Conservation (phyloP, 768 basidiomycete genomes). For the Collybia nuda region DNA sequence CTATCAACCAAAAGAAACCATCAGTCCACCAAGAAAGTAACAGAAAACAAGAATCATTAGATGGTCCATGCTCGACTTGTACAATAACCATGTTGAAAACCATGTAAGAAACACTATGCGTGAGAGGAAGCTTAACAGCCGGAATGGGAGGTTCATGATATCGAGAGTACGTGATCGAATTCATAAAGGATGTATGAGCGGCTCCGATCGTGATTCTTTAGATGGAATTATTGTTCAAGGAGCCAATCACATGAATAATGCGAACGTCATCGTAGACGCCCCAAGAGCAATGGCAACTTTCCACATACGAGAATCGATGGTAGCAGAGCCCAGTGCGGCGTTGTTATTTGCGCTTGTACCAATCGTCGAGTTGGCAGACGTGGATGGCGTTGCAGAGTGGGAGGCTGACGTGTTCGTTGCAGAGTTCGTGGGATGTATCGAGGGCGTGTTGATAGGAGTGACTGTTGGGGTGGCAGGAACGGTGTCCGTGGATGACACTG, state of each 20-base stretch:
- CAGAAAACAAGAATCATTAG: too few relatives aligned
- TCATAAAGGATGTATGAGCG: too few relatives aligned
- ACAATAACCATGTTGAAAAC: too few relatives aligned
- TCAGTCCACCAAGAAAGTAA: too few relatives aligned
- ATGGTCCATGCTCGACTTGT: too few relatives aligned
- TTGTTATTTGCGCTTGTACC: conserved; percentile 9
- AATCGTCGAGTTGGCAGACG: conserved; percentile 9
- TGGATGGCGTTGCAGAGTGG: neutral
- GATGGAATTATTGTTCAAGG: neutral
- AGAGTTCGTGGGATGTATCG: neutral
- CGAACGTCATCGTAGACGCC: conserved; percentile 12
- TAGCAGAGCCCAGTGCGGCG: conserved; percentile 12
- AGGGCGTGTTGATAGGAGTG: neutral
- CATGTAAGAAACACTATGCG: too few relatives aligned
- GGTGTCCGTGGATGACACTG: conserved; percentile 11
- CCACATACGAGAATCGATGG: conserved; percentile 17
- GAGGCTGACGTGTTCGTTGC: neutral
- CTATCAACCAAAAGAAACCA: too few relatives aligned
- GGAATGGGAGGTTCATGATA: too few relatives aligned
- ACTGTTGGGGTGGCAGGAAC: conserved; percentile 3
- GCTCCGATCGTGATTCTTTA: too few relatives aligned
- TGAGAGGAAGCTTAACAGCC: too few relatives aligned
- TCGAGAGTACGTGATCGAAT: too few relatives aligned
- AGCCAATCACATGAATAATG: conserved; percentile 11
- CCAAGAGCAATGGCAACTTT: conserved; percentile 14